Conservation (phyloP, 2,329 filamentous ascomycete species). For the Hymenoscyphus salicellus region DNA sequence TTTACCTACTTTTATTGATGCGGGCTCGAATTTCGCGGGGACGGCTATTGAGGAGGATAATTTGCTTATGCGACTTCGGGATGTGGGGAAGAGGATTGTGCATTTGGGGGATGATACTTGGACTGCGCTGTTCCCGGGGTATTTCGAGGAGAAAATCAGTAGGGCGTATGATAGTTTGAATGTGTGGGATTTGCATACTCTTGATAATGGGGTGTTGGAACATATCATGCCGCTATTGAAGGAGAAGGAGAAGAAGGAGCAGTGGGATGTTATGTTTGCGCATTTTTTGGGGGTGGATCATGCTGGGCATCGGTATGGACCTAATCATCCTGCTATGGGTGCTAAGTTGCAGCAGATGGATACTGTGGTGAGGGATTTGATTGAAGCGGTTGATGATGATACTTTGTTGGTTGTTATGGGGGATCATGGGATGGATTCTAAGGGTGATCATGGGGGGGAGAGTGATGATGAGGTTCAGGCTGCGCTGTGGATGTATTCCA, state of each 20-base stretch:
- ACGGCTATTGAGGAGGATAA: conserved; percentile 95
- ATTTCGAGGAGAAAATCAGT: conserved; percentile 85
- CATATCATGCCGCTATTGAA: conserved; percentile 83
- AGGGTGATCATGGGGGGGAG: conserved; percentile 97
- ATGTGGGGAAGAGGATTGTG: conserved; percentile 72
- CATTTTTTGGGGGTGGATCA: conserved; percentile 96
- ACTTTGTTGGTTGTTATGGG: conserved; percentile 95
- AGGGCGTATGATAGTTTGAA: conserved; percentile 95
- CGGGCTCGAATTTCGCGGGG: conserved; percentile 91
- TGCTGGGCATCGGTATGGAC: conserved; percentile 92
- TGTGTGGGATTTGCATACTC: conserved; percentile 94
- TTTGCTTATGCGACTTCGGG: conserved; percentile 60
- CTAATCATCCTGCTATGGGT: conserved; percentile 87
- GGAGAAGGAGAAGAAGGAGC: conserved; percentile 52
- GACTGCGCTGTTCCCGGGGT: conserved; percentile 88
- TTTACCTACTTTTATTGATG: conserved; percentile 88
- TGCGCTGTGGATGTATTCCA: conserved; percentile 98
- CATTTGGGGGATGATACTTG: conserved; percentile 98
- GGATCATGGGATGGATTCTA: conserved; percentile 97
- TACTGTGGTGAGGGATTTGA: conserved; percentile 67
- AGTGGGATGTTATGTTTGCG: conserved; percentile 94
- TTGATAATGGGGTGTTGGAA: conserved; percentile 91
- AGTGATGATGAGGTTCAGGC: conserved; percentile 94
- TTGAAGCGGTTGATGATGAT: conserved; percentile 71
- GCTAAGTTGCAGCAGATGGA: conserved; percentile 93